Conservation (phyloP, 306 rosid species). For the Quercus gilva region DNA sequence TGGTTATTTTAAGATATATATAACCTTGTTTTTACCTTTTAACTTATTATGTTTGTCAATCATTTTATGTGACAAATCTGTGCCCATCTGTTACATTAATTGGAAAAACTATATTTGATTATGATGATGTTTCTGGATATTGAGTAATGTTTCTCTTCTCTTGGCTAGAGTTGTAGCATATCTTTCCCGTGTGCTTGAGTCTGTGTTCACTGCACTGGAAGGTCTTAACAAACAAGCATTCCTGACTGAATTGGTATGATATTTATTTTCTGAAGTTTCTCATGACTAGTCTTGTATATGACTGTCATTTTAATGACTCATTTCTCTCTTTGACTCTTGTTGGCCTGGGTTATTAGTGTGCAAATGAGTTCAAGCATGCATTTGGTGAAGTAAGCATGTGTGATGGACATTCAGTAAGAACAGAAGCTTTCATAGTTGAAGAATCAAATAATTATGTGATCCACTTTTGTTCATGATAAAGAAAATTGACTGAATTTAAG, state of each 20-base stretch:
- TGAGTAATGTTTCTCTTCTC: constrained; percentile 21
- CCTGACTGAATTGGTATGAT: constrained; percentile 79
- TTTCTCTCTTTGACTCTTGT: neutral
- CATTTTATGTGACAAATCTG: constrained; percentile 4
- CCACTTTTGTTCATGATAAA: neutral
- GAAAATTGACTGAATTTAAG: neutral
- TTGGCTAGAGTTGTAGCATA: constrained; percentile 87
- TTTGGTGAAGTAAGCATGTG: neutral
- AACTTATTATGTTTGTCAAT: neutral
- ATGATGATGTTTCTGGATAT: constrained; percentile 27
- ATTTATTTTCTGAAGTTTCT: constrained; percentile 12
- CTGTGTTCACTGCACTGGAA: constrained; percentile 92
- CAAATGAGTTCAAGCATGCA: neutral
- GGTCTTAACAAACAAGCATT: constrained; percentile 99
- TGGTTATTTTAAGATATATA: neutral
- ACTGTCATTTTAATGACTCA: constrained; percentile 6
- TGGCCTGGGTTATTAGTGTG: constrained; percentile 5
- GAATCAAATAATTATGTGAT: neutral
- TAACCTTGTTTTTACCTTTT: constrained; percentile 12
- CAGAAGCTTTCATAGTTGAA: neutral
- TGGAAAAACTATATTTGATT: neutral
- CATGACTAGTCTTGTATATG: constrained; percentile 1
- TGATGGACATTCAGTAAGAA: neutral
- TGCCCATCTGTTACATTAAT: neutral
- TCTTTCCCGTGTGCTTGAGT: constrained; percentile 96